A percentile compares a stretch with the other conserved stretches of the same genome.
Conservation (phyloP, 2,329 filamentous ascomycete genomes). For the Fusarium nodosum region DNA sequence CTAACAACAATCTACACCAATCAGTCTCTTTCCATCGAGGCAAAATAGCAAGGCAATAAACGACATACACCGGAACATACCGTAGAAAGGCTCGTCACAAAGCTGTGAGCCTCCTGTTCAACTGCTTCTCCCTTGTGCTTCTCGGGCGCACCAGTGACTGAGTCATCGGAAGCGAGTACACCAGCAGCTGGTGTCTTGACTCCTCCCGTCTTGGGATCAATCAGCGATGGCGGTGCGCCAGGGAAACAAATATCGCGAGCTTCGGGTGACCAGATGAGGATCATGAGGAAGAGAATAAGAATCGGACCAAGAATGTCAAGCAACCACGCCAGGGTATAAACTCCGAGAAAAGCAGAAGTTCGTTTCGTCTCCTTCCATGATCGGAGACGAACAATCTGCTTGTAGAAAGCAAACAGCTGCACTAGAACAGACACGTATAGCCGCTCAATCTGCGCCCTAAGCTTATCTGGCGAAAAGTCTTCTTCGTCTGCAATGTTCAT, state of each 20-base stretch:
- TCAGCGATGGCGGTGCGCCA: slow-evolving; percentile 80
- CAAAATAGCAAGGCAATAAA: background rate
- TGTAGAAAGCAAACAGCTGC: slow-evolving; percentile 73
- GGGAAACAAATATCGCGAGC: slow-evolving; percentile 77
- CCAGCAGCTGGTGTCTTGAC: slow-evolving; percentile 83
- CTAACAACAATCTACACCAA: slow-evolving; percentile 72
- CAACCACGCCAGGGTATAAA: slow-evolving; percentile 76
- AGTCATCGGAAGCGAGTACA: slow-evolving; percentile 80
- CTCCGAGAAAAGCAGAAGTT: slow-evolving; percentile 71
- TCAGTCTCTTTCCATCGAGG: background rate
- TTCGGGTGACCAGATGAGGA: slow-evolving; percentile 75
- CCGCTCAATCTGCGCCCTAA: slow-evolving; percentile 81
- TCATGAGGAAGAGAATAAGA: slow-evolving; percentile 69
- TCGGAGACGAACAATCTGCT: slow-evolving; percentile 81
- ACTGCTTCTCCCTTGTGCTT: slow-evolving; percentile 87
- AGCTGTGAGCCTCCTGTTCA: slow-evolving; percentile 85
- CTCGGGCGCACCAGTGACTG: slow-evolving; percentile 84
- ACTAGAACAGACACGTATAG: slow-evolving; percentile 85
- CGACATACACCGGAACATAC: slow-evolving; percentile 53
- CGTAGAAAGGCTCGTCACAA: slow-evolving; percentile 75
- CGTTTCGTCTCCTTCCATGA: slow-evolving; percentile 82
- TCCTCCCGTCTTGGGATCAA: slow-evolving; percentile 77
- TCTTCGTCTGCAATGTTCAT: slow-evolving; percentile 86
- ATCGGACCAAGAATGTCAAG: slow-evolving; percentile 78
- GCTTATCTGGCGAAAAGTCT: slow-evolving; percentile 86